Percentiles rank a stretch among this genome's conserved stretches.
These are phyloP conservation scores for Podosphaera leucotricha DNA, from an alignment of 2,329 filamentous ascomycete genomes.

Conservation along the genomic window DNA sequence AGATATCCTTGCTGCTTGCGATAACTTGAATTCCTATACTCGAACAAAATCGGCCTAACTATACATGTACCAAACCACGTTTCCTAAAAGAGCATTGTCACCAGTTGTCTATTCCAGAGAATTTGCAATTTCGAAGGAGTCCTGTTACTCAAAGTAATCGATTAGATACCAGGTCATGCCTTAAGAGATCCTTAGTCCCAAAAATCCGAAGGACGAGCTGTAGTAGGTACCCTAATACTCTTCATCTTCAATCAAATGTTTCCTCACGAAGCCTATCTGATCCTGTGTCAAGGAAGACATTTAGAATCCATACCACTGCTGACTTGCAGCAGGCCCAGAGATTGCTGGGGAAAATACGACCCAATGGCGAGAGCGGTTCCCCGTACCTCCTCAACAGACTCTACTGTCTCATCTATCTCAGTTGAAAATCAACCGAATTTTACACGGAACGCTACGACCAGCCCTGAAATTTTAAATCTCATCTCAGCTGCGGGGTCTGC, in stretches of 20 bases:
- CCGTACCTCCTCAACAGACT: slow-evolving; percentile 78
- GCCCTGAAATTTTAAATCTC: slow-evolving; percentile 55
- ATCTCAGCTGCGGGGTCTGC: slow-evolving; percentile 70
- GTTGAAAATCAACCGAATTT: slow-evolving; percentile 33
- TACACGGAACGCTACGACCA: slow-evolving; percentile 26
- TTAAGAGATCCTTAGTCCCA: not conserved
- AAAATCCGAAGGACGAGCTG: not conserved
- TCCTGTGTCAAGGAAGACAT: slow-evolving; percentile 10
- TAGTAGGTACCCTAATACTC: slow-evolving; percentile 7
- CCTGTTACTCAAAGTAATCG: slow-evolving; percentile 6
- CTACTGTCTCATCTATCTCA: slow-evolving; percentile 61
- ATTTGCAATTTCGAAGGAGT: slow-evolving; percentile 13
- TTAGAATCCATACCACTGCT: slow-evolving; percentile 7
- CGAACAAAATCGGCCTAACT: slow-evolving; percentile 7
- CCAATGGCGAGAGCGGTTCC: slow-evolving; percentile 20
- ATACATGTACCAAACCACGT: slow-evolving; percentile 5
- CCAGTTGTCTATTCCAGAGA: slow-evolving; percentile 16
- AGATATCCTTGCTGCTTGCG: slow-evolving; percentile 8
- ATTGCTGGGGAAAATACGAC: slow-evolving; percentile 10
- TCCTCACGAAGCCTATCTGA: slow-evolving; percentile 15
- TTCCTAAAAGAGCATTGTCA: slow-evolving; percentile 17
- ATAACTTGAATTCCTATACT: slow-evolving; percentile 13
- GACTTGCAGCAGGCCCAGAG: slow-evolving; percentile 12
- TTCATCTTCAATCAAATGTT: slow-evolving; percentile 13
- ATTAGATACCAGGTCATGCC: slow-evolving; percentile 9